Percentiles rank a stretch among this genome's conserved stretches.
Evolutionary conservation across 2,329 filamentous ascomycete species (phyloP).

Genomic region (Aspergillus sp.): DNA sequence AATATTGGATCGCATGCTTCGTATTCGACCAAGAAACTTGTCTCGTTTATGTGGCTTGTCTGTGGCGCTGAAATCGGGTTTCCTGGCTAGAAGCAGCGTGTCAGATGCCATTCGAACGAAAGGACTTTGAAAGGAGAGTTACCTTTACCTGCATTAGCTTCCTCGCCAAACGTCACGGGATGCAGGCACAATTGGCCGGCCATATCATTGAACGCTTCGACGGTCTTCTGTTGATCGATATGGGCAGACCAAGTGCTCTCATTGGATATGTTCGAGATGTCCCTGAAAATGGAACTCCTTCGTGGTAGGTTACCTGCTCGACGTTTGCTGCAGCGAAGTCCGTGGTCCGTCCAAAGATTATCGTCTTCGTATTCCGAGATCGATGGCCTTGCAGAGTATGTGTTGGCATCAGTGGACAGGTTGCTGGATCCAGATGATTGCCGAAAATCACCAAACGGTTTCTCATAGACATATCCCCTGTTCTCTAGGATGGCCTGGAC

Average conservation of each 20-base stretch:
- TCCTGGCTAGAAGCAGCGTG: constrained; percentile 1
- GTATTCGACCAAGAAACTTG: constrained; percentile 23
- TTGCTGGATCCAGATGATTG: constrained; percentile 6
- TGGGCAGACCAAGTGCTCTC: constrained; percentile 15
- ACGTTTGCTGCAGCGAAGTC: not conserved
- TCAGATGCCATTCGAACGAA: not conserved
- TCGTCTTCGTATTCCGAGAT: constrained; percentile 11
- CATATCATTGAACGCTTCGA: constrained; percentile 25
- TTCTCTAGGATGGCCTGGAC: constrained; percentile 16
- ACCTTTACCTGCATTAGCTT: not conserved
- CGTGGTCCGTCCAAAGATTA: not conserved
- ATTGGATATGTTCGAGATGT: constrained; percentile 16
- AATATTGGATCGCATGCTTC: constrained; percentile 29
- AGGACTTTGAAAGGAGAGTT: not conserved
- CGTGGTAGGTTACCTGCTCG: constrained; percentile 15
- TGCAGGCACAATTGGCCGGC: constrained; percentile 17
- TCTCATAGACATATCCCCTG: constrained; percentile 5
- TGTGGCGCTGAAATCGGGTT: constrained; percentile 1
- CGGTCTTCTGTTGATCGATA: constrained; percentile 19
- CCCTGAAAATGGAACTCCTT: constrained; percentile 14
- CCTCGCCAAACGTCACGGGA: constrained; percentile 9
- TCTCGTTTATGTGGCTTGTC: constrained; percentile 9
- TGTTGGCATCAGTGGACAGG: constrained; percentile 7
- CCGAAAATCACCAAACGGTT: constrained; percentile 11
- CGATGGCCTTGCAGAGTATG: constrained; percentile 5